phyloP scores from a whole-genome alignment of 768 basidiomycete species.

The Trametes meyenii region DNA sequence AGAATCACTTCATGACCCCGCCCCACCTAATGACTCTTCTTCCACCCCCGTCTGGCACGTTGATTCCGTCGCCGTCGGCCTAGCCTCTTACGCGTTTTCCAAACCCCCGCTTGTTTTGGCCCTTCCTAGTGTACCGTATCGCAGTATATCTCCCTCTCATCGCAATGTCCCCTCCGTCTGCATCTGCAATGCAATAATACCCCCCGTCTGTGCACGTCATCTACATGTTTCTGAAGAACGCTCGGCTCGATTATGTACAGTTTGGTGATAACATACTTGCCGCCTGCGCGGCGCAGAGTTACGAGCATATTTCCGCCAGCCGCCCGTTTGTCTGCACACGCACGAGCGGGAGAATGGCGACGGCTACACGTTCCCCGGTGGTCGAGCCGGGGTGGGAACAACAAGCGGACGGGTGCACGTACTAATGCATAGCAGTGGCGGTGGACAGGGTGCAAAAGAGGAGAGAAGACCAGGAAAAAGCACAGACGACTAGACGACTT shows the following conservation, averaged over 20 bases:
- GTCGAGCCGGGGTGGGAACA: no score
- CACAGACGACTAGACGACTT: constrained; percentile 14
- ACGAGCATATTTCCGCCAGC: neutral
- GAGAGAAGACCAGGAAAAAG: neutral
- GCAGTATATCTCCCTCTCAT: neutral
- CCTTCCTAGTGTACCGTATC: neutral
- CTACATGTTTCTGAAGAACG: constrained; percentile 12
- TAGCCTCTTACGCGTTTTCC: neutral
- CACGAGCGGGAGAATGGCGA: no score
- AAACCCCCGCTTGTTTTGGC: neutral
- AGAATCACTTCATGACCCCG: constrained; percentile 17
- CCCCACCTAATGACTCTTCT: neutral
- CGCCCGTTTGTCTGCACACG: neutral
- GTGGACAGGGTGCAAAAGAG: neutral
- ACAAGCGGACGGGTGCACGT: neutral
- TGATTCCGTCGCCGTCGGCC: neutral
- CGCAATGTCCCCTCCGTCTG: neutral
- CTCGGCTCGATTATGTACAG: constrained; percentile 22
- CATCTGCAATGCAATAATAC: constrained; percentile 1
- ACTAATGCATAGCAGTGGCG: constrained; percentile 4
- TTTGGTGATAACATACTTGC: constrained; percentile 19
- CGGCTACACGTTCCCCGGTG: no score
- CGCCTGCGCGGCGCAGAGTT: constrained; percentile 6
- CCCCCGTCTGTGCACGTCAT: constrained; percentile 1
- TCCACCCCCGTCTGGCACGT: neutral